Percentiles rank a stretch among this genome's conserved stretches.
Conservation (phyloP, 2,329 filamentous ascomycete species). For the Phialophora verrucosa region DNA sequence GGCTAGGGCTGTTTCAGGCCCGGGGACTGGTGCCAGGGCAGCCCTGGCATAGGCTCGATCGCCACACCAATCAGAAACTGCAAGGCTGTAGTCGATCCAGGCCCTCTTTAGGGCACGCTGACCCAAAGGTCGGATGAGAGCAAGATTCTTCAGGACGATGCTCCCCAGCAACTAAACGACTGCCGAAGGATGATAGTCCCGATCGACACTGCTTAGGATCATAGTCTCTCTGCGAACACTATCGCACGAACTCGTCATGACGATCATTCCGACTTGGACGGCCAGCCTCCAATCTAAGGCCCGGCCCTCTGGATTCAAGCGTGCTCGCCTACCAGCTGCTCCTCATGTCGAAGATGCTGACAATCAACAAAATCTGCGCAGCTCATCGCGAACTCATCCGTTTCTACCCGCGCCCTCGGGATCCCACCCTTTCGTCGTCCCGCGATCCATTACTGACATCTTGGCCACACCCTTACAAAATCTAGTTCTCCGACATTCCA, state of each 20-base stretch:
- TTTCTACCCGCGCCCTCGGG: conserved; percentile 6
- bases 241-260: neutral
- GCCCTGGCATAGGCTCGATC: neutral
- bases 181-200: neutral
- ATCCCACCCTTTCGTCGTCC: neutral
- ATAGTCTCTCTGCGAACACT: neutral
- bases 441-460: neutral
- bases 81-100: conserved; percentile 16
- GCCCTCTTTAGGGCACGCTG: neutral
- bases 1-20: neutral
- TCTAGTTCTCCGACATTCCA: neutral
- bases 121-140: neutral
- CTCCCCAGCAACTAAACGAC: neutral
- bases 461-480: neutral
- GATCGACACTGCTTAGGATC: neutral
- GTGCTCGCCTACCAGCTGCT: neutral
- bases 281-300: neutral
- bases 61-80: conserved; percentile 10
- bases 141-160: neutral
- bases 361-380: neutral
- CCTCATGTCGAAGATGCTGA: neutral
- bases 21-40: neutral
- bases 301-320: neutral
- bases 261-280: neutral
- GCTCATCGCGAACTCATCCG: conserved; percentile 8